phyloP scores from a whole-genome alignment of 2,329 filamentous ascomycete genomes.

The Dendrostoma leiphaemia region DNA sequence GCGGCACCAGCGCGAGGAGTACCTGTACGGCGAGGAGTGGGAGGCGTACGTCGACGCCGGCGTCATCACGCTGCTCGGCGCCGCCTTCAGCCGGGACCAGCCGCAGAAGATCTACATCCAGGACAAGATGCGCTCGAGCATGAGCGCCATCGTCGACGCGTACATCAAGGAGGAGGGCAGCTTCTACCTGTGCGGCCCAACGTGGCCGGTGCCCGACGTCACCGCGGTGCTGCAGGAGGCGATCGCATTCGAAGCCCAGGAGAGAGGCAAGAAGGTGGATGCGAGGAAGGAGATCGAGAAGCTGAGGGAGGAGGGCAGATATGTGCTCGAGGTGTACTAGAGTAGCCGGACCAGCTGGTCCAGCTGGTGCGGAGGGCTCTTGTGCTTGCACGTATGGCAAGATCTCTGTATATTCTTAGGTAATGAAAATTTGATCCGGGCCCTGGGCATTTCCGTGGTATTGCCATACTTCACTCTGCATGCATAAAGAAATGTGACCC shows the following conservation, averaged over 20 bases:
- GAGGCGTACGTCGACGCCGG: conserved; percentile 95
- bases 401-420: not conserved
- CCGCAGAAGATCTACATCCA: conserved; percentile 99
- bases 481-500: not conserved
- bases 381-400: not conserved
- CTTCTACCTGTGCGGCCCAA: conserved; percentile 97
- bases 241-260: conserved; percentile 72
- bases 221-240: conserved; percentile 93
- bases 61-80: conserved; percentile 89
- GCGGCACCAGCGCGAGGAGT: conserved; percentile 96
- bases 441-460: not conserved
- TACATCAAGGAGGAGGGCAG: conserved; percentile 86
- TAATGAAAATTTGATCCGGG: not conserved
- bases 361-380: not conserved
- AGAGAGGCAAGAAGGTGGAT: conserved; percentile 76
- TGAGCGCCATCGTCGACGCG: conserved; percentile 77
- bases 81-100: conserved; percentile 95
- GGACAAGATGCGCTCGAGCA: conserved; percentile 90
- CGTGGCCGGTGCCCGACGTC: conserved; percentile 97
- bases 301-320: conserved; percentile 90
- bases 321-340: conserved; percentile 96
- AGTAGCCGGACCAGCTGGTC: too few species aligned
- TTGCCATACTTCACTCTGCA: not conserved
- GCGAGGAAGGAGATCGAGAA: conserved; percentile 89
- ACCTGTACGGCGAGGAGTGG: conserved; percentile 98